Evolutionary conservation across 345 rosid species (phyloP), one percentile per base, ranked within the genome.

Genomic region (Aurinia saxatilis): DNA sequence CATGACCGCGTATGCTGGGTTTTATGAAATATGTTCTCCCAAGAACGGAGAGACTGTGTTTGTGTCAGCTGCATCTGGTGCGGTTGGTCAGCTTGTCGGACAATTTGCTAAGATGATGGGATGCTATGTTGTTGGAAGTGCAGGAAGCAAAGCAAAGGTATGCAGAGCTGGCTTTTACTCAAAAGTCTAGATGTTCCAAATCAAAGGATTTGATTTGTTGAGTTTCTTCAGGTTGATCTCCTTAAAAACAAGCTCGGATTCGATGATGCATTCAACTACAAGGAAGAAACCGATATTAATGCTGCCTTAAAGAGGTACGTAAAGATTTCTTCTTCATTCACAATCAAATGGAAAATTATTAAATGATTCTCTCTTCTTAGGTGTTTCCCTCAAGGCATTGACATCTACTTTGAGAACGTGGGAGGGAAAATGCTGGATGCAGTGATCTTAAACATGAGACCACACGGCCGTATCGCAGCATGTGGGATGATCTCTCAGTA

Each of bases 191-290:
- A 1, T 18, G 9, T 29, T 17, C 63, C 11, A 36, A n/a, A 31
- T 12, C 5, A 2, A 27, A 11, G 13, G 16, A 48, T 9, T 38
- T 33, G 36, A 25, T 65, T 33, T 2, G 7, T 30, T 17, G 15
- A 62, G 50, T 16, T 40, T 42, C 9, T 21, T 7, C 12, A 77
- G 57, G 76, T 51, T 69, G 8, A 45, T 31, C 71, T 50, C 15
- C 49, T 85, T 44, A 82, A 72, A 78, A 76, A 74, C 63, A 82
- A 82, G 61, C 71, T 85, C 19, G 82, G 90, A 10, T 84, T 80
- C 54, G 82, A 84, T 14, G 83, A 78, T 19, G 90, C 90, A 15
- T 84, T 82, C 78, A 82, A 82, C 63, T 82, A 85, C 33, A 82
- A 79, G 57, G 81, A 82, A 44, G 85, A 77, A 47, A 50, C 42